Evolutionary conservation across 495 filamentous ascomycete genomes (phyloP).

Genomic region (Astrothelium macrocarpum): DNA sequence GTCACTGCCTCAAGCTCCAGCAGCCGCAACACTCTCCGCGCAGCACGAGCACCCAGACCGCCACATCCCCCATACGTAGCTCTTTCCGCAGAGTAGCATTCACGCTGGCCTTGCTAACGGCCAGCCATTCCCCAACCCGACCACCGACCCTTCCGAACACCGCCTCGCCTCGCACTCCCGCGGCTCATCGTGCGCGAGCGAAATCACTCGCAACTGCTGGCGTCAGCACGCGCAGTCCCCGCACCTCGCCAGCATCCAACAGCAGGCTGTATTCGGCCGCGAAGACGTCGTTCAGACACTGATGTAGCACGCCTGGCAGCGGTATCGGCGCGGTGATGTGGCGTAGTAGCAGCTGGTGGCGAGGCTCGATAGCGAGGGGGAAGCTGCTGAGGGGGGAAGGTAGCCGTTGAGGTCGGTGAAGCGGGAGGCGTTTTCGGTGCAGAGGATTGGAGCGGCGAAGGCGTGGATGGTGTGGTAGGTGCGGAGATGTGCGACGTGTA

Average conservation of each 20-base stretch:
- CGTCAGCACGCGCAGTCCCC: background rate
- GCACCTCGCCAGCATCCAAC: background rate
- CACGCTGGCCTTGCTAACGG: background rate
- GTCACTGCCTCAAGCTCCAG: background rate
- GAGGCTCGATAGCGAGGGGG: background rate
- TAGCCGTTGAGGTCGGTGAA: constrained; percentile 8
- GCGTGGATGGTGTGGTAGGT: background rate
- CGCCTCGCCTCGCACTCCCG: background rate
- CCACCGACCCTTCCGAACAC: background rate
- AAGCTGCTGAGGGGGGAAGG: constrained; percentile 2
- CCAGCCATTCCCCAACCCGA: background rate
- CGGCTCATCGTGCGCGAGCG: background rate
- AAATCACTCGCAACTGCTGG: background rate
- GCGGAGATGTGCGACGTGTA: background rate
- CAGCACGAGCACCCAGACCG: too few species aligned
- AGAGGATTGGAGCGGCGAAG: background rate
- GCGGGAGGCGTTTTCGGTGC: constrained; percentile 9
- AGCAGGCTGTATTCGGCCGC: background rate
- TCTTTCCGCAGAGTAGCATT: background rate
- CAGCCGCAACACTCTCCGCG: background rate
- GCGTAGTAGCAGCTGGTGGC: background rate
- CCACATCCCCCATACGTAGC: background rate
- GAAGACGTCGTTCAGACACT: background rate
- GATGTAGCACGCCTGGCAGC: background rate
- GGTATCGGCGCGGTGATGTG: background rate